Evolutionary conservation across 2,329 filamentous ascomycete genomes (phyloP), one percentile per base, ranked within the genome.

Genomic region (Purpureocillium takamizusanense): DNA sequence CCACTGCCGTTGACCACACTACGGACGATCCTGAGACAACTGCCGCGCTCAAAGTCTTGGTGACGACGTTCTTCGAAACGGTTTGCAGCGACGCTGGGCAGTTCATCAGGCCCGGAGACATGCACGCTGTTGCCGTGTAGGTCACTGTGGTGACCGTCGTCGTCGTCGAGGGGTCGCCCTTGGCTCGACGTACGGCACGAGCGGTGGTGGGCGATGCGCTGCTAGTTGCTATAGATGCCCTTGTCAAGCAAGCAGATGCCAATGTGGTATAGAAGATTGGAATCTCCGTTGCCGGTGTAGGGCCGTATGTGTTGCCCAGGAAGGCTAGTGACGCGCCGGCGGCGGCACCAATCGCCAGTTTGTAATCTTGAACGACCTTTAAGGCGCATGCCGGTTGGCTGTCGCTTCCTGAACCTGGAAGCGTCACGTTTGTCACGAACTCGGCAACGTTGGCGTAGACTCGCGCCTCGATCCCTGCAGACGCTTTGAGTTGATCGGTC

Each of bases 201-300:
- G 21, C 5, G 21, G 21, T 10, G 6, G 10, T 10, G 10, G 21
- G 21, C 6, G 21, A 5, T 25, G 21, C 21, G 6, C 6, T 25
- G 6, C 6, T 25, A 6, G 21, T 25, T 25, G 21, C 21, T 5
- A 25, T 25, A 10, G 21, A 25, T 5, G 6, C 10, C 21, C 10
- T 25, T 5, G 21, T 10, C 21, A 25, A 25, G 10, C 21, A 25
- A 1, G 60, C 21, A 10, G 21, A 25, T 25, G 6, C 59, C 1
- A 77, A 46, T 0, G 67, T 71, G 0, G 73, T 78, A 46, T 67
- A 74, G 46, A 63, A 78, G 31, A 79, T 58, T 1, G 73, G 68
- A 3, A 68, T 60, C 10, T 65, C 61, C 0, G 66, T 70, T 15
- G 55, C 50, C 0, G 69, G 64, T 0, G 60, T 51, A 0, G 71